Percentiles rank a stretch among this genome's conserved stretches.
Conservation (phyloP, 1,284 basidiomycete genomes). For the Boletus sp. region DNA sequence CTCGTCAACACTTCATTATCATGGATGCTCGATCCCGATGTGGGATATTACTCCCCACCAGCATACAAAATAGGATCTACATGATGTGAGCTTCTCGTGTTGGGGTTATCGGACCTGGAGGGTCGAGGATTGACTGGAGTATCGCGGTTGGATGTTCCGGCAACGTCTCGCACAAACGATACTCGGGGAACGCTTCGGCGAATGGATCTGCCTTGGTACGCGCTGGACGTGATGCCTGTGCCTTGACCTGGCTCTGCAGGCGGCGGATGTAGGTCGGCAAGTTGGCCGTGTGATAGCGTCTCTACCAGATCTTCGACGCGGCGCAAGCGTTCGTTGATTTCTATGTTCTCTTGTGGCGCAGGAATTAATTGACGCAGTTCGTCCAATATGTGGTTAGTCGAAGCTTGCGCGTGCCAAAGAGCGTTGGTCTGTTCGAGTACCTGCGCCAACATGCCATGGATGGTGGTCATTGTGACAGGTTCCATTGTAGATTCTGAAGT, state of each 20-base stretch:
- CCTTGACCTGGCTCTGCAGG: not conserved
- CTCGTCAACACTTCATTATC: constrained; percentile 1
- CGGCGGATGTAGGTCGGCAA: not conserved
- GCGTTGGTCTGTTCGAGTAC: constrained; percentile 47
- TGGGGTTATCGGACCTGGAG: constrained; percentile 1
- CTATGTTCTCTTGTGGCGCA: constrained; percentile 27
- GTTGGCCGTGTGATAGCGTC: constrained; percentile 5
- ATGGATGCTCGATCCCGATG: not conserved
- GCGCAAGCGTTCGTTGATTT: constrained; percentile 34
- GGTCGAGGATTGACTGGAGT: constrained; percentile 3
- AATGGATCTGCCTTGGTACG: constrained; percentile 20
- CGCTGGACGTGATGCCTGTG: constrained; percentile 12
- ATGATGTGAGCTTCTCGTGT: not conserved
- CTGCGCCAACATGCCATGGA: constrained; percentile 42
- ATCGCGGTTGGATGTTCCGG: constrained; percentile 7
- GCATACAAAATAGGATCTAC: not conserved
- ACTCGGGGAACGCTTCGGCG: constrained; percentile 10
- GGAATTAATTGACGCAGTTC: constrained; percentile 32
- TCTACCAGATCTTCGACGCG: constrained; percentile 44
- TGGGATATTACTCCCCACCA: not conserved
- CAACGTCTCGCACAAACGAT: constrained; percentile 18
- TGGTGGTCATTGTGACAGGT: constrained; percentile 33
- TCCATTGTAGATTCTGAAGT: constrained; percentile 12
- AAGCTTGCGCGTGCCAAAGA: constrained; percentile 51
- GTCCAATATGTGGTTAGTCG: constrained; percentile 45